Base-by-base conservation (phyloP, 495 filamentous ascomycete species). In the Neurospora discreta region DNA sequence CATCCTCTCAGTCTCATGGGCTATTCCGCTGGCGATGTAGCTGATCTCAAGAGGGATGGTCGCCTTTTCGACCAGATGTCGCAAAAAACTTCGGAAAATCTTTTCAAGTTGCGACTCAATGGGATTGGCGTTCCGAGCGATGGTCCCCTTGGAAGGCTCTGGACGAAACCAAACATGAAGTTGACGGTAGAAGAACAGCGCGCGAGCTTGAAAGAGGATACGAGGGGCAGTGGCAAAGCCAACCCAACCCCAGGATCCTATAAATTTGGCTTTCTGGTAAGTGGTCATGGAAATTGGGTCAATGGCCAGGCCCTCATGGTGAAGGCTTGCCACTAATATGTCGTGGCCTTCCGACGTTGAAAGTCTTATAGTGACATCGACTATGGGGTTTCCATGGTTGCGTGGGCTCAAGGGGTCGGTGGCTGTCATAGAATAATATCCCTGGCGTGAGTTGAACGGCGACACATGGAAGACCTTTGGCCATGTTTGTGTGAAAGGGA, bases 381-480 rank as follows among this genome's bases (percentile, higher is more conserved):
- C 81, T 0, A 76, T 74, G 13, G 79, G 79, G 13, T 74, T 77
- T 15, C 77, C 79, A 46, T 81, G 71, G 72, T 81, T 77, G 18
- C 43, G 68, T 13, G 78, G 76, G 39, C 73, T 77, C 16, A 90
- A 81, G 11, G 89, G 89, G 77, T 92, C 88, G 67, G 76, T 71
- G 3, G 89, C 86, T 36, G 77, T 73, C 20, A 91, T 73, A 2
- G 83, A 85, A 80, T 90, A 92, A 1, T 81, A 80, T 0, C 89
- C 89, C 44, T 88, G 85, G n/a, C 87, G 82, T 33, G 87, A 86
- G 72, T 91, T 92, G 82, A 93, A 93, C 3, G 89, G 87, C 11
- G 89, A 91, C n/a, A 91, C 90, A 73, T 91, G 90, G 75, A 92
- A 91, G 71, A 91, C 90, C 76, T 93, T 93, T 8, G 76, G 76